A percentile compares a stretch with the other conserved stretches of the same genome.
Conservation (phyloP, 2,329 filamentous ascomycete species). For the Pseudogymnoascus sp. region DNA sequence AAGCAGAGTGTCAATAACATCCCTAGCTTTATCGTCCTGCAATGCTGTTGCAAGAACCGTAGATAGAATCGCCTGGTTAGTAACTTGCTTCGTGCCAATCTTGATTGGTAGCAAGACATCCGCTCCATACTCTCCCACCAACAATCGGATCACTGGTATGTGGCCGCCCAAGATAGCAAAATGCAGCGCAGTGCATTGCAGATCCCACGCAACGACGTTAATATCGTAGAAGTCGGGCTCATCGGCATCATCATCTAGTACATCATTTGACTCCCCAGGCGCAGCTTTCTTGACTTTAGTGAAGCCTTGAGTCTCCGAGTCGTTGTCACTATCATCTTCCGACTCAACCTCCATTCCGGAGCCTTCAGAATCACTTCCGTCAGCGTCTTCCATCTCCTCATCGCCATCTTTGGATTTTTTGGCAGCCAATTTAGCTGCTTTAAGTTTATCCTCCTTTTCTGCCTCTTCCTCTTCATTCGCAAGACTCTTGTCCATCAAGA, state of each 20-base stretch:
- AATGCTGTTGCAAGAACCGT: slow-evolving; percentile 60
- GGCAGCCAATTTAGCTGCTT: slow-evolving; percentile 21
- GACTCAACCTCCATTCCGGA: slow-evolving; percentile 23
- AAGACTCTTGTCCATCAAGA: slow-evolving; percentile 64
- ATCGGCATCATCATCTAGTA: slow-evolving; percentile 49
- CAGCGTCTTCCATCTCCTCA: slow-evolving; percentile 26
- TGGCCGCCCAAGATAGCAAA: slow-evolving; percentile 70
- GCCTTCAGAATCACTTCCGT: slow-evolving; percentile 31
- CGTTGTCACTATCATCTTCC: slow-evolving; percentile 29
- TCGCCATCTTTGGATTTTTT: slow-evolving; percentile 21
- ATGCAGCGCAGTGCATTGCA: slow-evolving; percentile 64
- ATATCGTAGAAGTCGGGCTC: slow-evolving; percentile 75
- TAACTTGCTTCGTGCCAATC: slow-evolving; percentile 36
- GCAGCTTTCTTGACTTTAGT: slow-evolving; percentile 28
- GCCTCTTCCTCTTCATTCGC: slow-evolving; percentile 63
- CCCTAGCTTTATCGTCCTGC: slow-evolving; percentile 51
- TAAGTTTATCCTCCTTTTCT: slow-evolving; percentile 42
- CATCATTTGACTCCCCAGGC: slow-evolving; percentile 22
- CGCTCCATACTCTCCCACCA: slow-evolving; percentile 68
- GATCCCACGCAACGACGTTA: slow-evolving; percentile 73
- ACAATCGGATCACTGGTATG: slow-evolving; percentile 55
- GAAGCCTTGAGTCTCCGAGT: slow-evolving; percentile 44
- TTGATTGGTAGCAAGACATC: slow-evolving; percentile 71
- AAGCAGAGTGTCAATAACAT: slow-evolving; percentile 58
- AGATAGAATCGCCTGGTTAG: slow-evolving; percentile 56